Evolutionary conservation across 2,329 filamentous ascomycete genomes (phyloP), one percentile per base, ranked within the genome.

Genomic region (Thielaviopsis euricoi): DNA sequence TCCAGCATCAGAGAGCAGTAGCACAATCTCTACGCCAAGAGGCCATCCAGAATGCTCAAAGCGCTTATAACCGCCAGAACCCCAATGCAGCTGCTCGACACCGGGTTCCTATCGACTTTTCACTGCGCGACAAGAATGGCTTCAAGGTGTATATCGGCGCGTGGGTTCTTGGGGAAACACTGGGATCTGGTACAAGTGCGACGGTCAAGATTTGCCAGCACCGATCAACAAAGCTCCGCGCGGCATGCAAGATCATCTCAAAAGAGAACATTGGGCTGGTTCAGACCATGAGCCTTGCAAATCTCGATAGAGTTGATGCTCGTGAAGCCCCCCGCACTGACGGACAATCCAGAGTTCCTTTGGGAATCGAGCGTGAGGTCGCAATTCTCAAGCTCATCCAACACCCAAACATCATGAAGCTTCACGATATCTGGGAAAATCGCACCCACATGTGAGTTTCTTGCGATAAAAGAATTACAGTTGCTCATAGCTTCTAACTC

Each of bases 341-440:
- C 55, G 82, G 83, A 48, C 76, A 85, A 60, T 80, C 83, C 63
- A 78, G 80, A 57, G 89, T 95, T 67, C 91, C 91, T 1, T 82
- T 91, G 65, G 87, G 89, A 1, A 86, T 98, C 61, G 91, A 97
- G 71, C 80, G 93, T 57, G 93, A 98, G 68, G 90, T 98, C 48
- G 89, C 91, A 33, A 94, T 98, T 64, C 89, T 98, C 79, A 97
- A 96, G 72, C 78, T 97, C 59, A 87, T 97, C 61, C 85, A 95
- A 66, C 93, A 98, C 71, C 87, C 86, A 6, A 93, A 97, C 68
- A 91, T 97, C 65, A 90, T 96, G 70, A 88, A 87, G 64, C 74
- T 98, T 10, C 93, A 91, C 67, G 93, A 98, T 71, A 91, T 98
- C 29, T 98, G 91, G 91, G 93, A 98, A 72, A 97, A 96, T 67